Evolutionary conservation across 163 green algal species (phyloP).

Genomic region (Volvox carteri): DNA sequence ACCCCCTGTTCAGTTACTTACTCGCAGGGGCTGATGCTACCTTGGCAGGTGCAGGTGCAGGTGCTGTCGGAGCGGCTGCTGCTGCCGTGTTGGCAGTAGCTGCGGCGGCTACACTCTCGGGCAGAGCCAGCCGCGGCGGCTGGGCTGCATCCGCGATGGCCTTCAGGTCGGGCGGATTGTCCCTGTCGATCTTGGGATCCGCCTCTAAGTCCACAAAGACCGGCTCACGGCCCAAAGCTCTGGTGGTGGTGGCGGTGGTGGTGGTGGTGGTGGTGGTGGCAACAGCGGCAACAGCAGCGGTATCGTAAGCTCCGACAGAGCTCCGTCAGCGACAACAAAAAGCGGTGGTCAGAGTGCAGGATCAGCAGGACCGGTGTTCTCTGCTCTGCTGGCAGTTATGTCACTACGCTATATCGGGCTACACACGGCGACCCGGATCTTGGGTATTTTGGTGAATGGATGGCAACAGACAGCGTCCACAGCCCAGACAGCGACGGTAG

Average conservation of each 20-base stretch:
- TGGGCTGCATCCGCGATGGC: constrained; percentile 55
- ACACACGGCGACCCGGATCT: too few relatives aligned
- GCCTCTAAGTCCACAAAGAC: constrained; percentile 76
- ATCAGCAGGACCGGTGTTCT: too few relatives aligned
- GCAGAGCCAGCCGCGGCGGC: constrained; percentile 52
- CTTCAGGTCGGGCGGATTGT: constrained; percentile 83
- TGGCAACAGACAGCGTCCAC: too few relatives aligned
- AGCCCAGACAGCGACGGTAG: too few relatives aligned
- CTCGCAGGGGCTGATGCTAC: neutral
- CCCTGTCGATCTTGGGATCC: constrained; percentile 75
- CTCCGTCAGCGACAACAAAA: neutral
- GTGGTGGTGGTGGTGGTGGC: neutral
- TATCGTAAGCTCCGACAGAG: too few relatives aligned
- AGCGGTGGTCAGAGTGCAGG: neutral
- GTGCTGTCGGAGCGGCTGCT: neutral
- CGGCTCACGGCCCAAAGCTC: constrained; percentile 60
- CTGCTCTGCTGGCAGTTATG: too few relatives aligned
- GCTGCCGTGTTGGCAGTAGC: constrained; percentile 36
- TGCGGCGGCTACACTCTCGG: constrained; percentile 41
- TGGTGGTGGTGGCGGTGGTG: constrained; percentile 30
- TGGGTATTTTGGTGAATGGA: too few relatives aligned
- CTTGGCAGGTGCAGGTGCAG: neutral
- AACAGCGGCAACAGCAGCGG: neutral
- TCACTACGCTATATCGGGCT: too few relatives aligned
- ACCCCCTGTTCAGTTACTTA: neutral